A percentile compares a stretch with the other conserved stretches of the same genome.
phyloP scores from a whole-genome alignment of 2,329 filamentous ascomycete species.

The Chalaropsis thielavioides region DNA sequence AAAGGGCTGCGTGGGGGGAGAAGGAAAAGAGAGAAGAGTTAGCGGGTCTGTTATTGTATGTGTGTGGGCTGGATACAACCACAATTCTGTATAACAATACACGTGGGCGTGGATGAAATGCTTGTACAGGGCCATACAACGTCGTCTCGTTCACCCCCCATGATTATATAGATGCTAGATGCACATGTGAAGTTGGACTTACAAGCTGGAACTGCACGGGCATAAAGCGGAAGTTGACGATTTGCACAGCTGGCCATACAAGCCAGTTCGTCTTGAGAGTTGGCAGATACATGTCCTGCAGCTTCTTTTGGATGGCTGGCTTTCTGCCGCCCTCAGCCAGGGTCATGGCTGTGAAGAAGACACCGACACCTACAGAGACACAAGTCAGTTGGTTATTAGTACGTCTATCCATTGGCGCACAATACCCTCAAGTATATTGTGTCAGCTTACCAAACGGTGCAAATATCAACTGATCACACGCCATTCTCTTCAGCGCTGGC shows the following conservation, averaged over 20 bases:
- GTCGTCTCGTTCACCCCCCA: no score
- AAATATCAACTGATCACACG: constrained; percentile 85
- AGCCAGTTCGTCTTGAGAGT: constrained; percentile 92
- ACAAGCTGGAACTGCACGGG: constrained; percentile 94
- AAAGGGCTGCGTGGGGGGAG: constrained; percentile 51
- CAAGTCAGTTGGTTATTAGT: neutral
- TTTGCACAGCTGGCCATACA: constrained; percentile 89
- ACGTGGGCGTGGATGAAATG: no score
- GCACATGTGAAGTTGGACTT: constrained; percentile 31
- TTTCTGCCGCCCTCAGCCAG: constrained; percentile 81
- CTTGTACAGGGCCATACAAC: no score
- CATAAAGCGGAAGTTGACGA: constrained; percentile 91
- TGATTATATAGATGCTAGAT: no score
- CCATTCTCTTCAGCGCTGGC: constrained; percentile 78
- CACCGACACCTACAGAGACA: constrained; percentile 36
- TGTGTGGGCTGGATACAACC: neutral
- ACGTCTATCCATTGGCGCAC: constrained; percentile 23
- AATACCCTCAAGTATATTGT: neutral
- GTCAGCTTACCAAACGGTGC: constrained; percentile 50
- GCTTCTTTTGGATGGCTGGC: constrained; percentile 65
- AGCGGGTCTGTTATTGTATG: neutral
- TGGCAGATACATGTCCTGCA: constrained; percentile 84
- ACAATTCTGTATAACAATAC: no score
- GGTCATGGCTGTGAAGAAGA: constrained; percentile 95
- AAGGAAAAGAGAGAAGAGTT: constrained; percentile 7